These are phyloP conservation scores for Aegilops umbellulata DNA, from an alignment of 176 grass and related monocot genomes.

Conservation along the genomic window DNA sequence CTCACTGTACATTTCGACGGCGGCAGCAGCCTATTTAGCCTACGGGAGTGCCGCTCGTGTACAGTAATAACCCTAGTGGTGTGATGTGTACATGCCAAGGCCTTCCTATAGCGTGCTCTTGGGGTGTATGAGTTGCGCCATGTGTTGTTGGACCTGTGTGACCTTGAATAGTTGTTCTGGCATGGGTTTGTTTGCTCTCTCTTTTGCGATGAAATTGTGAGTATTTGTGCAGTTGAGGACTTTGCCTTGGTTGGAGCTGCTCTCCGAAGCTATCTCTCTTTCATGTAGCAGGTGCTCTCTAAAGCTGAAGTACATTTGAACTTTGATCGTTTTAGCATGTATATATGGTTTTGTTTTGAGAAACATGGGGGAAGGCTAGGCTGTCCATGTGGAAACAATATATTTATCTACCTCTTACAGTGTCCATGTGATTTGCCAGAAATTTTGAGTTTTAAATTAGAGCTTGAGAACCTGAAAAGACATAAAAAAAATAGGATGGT, in stretches of 20 bases:
- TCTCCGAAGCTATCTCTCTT: too few species aligned
- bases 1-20: constrained; percentile 13
- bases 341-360: too few species aligned
- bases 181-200: background rate
- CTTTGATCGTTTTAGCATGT: too few species aligned
- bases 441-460: too few species aligned
- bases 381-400: too few species aligned
- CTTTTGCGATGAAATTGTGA: background rate
- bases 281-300: too few species aligned
- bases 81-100: background rate
- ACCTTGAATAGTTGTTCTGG: background rate
- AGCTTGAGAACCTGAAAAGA: too few species aligned
- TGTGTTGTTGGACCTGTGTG: background rate
- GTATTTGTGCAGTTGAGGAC: background rate
- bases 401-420: too few species aligned
- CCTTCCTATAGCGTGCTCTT: background rate
- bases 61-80: background rate
- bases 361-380: too few species aligned
- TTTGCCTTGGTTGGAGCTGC: background rate
- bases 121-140: background rate
- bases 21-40: background rate
- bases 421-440: too few species aligned
- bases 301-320: too few species aligned
- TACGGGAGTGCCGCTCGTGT: background rate
- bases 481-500: too few species aligned